Conservation (phyloP, 257 asterid genomes). For the Solanum sparsipilum region DNA sequence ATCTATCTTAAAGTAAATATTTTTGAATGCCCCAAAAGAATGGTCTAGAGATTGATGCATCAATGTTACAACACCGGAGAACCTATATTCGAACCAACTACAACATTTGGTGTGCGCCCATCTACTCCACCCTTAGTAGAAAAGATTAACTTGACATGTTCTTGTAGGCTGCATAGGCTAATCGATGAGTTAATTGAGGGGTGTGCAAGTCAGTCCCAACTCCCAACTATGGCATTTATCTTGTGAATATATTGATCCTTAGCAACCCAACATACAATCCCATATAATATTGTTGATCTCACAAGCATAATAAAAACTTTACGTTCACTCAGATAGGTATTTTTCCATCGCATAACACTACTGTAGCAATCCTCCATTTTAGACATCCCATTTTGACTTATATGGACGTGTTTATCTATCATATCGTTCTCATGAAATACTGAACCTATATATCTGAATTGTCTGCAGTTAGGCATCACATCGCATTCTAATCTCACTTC, state of each 20-base stretch:
- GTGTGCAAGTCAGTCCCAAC: background rate
- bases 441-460: background rate
- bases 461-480: background rate
- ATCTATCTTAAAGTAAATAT: background rate
- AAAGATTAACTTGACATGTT: background rate
- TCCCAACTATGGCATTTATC: background rate
- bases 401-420: background rate
- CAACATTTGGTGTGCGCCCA: background rate
- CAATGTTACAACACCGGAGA: background rate
- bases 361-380: background rate
- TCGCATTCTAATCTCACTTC: background rate
- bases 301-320: background rate
- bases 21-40: background rate
- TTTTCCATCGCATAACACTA: background rate
- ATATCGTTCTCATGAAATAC: background rate
- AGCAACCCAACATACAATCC: background rate
- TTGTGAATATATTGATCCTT: background rate
- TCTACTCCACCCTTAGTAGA: background rate
- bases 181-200: background rate
- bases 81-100: background rate
- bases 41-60: background rate
- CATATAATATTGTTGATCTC: background rate
- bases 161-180: background rate
- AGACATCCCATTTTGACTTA: background rate
- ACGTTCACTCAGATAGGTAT: background rate